Base-by-base conservation (phyloP, 176 grass and related monocot genomes). In the Puccinellia tenuiflora region DNA sequence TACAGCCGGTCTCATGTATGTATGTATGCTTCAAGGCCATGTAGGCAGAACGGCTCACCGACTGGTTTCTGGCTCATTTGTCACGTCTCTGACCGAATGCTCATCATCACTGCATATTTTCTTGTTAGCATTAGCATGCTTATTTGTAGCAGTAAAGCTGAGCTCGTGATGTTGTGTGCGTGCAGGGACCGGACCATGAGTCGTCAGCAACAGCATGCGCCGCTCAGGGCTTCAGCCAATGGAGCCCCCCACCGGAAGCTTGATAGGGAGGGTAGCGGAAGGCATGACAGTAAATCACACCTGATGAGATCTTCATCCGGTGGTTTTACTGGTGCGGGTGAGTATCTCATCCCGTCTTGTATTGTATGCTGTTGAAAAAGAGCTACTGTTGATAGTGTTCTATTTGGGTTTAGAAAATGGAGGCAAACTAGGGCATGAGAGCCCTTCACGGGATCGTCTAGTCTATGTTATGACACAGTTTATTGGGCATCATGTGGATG, bases 401-500 rank as follows among this genome's bases (percentile, higher is more conserved):
- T 79, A 18, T 81, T 75, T 66, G 86, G 56, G 57, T 74, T 75
- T 68, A 82, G 62, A 86, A 77, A 99, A 96, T 79, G 93, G 93
- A 29, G 63, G 79, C 50, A 96, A 87, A 82, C 51, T 90, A 37
- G 93, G 85, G 9, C 71, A 83, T 67, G 46, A 63, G 68, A 82
- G 69, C 68, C 87, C 88, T 81, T 92, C 88, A 9, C 79, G 68
- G 62, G 97, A 99, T 85, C 91, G 96, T 55, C 75, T 99, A 56
- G 88, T 90, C 54, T 99, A 94, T 88, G 85, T 90, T 45, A 66
- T 89, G 72, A 87, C 93, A 39, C 87, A 85, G 71, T 86, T 99
- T 88, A 90, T 92, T 42, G 97, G 97, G 31, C 87, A 91, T 70
- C 87, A 54, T 75, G 97, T 96, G 37, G 93, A 99, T 16, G 93